Percentiles rank a stretch among this genome's conserved stretches.
phyloP scores from a whole-genome alignment of 805 yeast genomes.

The Maudiozyma bulderi region DNA sequence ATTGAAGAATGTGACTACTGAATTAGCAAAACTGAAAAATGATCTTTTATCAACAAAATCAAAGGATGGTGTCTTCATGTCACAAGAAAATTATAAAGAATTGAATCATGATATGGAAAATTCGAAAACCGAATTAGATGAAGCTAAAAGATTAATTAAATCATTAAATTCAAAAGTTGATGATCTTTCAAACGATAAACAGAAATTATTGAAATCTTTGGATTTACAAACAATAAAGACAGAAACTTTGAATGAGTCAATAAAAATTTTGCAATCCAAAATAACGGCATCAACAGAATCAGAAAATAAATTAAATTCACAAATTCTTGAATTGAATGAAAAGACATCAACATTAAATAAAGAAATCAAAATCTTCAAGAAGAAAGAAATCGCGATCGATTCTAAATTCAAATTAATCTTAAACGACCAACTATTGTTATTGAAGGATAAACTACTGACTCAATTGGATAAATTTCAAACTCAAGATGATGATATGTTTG shows the following conservation, averaged over 20 bases:
- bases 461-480: slow-evolving; percentile 9
- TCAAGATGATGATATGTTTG: slow-evolving; percentile 4
- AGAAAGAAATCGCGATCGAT: slow-evolving; percentile 14
- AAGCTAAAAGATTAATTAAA: slow-evolving; percentile 35
- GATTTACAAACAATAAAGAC: slow-evolving; percentile 22
- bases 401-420: slow-evolving; percentile 16
- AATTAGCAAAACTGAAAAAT: slow-evolving; percentile 38
- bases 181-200: slow-evolving; percentile 22
- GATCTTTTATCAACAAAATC: slow-evolving; percentile 55
- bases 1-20: slow-evolving; percentile 41
- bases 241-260: slow-evolving; percentile 16
- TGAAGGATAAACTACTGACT: slow-evolving; percentile 11
- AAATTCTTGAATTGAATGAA: slow-evolving; percentile 16
- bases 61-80: slow-evolving; percentile 59
- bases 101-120: slow-evolving; percentile 40
- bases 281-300: slow-evolving; percentile 16
- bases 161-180: slow-evolving; percentile 32
- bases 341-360: slow-evolving; percentile 15
- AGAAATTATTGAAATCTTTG: slow-evolving; percentile 11
- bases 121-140: slow-evolving; percentile 41
- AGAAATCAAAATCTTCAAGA: slow-evolving; percentile 14
- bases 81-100: slow-evolving; percentile 48
- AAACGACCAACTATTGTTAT: slow-evolving; percentile 15
- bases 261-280: slow-evolving; percentile 19
- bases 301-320: slow-evolving; percentile 14